phyloP scores from a whole-genome alignment of 192 early-diverging fungal species.

The Globomyces pollinis-pini region DNA sequence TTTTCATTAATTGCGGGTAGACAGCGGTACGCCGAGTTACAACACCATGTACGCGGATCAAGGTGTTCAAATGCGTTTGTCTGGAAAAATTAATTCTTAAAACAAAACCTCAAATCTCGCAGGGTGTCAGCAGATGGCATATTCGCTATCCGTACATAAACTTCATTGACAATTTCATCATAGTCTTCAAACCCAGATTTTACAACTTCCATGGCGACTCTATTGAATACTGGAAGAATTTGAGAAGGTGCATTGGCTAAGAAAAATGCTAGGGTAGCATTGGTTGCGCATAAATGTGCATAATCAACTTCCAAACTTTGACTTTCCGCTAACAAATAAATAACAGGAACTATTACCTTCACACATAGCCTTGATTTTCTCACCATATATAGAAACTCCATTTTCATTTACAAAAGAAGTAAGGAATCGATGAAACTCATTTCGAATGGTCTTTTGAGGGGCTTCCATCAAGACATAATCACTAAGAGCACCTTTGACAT shows the following conservation, averaged over 20 bases:
- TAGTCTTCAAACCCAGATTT: constrained; percentile 84
- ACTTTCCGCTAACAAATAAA: constrained; percentile 65
- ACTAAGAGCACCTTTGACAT: constrained; percentile 73
- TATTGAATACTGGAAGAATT: constrained; percentile 85
- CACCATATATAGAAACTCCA: constrained; percentile 80
- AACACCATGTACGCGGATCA: constrained; percentile 85
- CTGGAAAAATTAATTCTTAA: constrained; percentile 19
- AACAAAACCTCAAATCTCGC: constrained; percentile 63
- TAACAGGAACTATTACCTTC: constrained; percentile 34
- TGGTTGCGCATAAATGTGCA: constrained; percentile 67
- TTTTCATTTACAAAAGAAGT: constrained; percentile 76
- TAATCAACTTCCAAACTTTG: constrained; percentile 86
- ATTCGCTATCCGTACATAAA: constrained; percentile 89
- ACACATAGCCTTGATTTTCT: constrained; percentile 82
- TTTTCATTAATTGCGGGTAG: constrained; percentile 94
- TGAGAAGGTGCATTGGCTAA: constrained; percentile 81
- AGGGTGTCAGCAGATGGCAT: constrained; percentile 76
- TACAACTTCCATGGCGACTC: constrained; percentile 86
- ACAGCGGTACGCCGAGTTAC: constrained; percentile 90
- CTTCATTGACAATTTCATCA: constrained; percentile 80
- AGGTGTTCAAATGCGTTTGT: constrained; percentile 83
- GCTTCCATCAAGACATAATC: constrained; percentile 85
- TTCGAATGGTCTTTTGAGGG: constrained; percentile 70
- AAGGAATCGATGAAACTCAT: constrained; percentile 85
- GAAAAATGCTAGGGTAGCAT: constrained; percentile 81